Conservation (phyloP, 495 filamentous ascomycete genomes). For the Tuber brumale region DNA sequence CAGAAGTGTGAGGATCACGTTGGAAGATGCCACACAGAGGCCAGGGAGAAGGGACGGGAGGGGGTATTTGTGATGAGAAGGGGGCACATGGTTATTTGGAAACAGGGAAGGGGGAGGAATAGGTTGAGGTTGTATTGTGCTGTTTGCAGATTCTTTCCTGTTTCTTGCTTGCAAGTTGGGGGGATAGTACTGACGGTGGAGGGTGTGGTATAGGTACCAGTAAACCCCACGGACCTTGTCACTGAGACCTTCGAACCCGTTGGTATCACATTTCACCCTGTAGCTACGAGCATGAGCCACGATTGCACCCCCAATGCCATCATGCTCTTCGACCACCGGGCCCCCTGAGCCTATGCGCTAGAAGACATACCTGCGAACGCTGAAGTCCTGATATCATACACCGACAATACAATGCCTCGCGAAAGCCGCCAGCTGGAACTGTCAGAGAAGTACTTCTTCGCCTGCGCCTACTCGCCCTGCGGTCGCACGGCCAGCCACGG, state of each 20-base stretch:
- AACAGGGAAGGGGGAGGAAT: slow-evolving; percentile 45
- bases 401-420: no score
- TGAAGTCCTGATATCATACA: slow-evolving; percentile 64
- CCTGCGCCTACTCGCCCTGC: no score
- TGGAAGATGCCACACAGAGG: slow-evolving; percentile 43
- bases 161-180: slow-evolving; percentile 5
- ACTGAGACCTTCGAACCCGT: slow-evolving; percentile 54
- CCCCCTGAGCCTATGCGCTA: slow-evolving; percentile 45
- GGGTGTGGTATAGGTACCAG: slow-evolving; percentile 44
- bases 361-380: slow-evolving; percentile 47
- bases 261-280: slow-evolving; percentile 57
- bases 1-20: slow-evolving; percentile 51
- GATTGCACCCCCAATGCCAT: slow-evolving; percentile 62
- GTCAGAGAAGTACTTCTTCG: no score
- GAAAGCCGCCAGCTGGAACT: no score
- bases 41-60: slow-evolving; percentile 45
- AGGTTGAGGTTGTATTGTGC: slow-evolving; percentile 46
- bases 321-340: slow-evolving; percentile 54
- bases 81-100: slow-evolving; percentile 50
- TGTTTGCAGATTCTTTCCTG: slow-evolving; percentile 41
- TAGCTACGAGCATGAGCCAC: slow-evolving; percentile 59
- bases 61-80: slow-evolving; percentile 52
- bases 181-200: slow-evolving; percentile 19
- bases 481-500: no score
- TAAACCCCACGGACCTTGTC: slow-evolving; percentile 58